Percentiles rank a stretch among this genome's conserved stretches.
Evolutionary conservation across 2,329 filamentous ascomycete species (phyloP).

Genomic region (Colletotrichum abscissum): DNA sequence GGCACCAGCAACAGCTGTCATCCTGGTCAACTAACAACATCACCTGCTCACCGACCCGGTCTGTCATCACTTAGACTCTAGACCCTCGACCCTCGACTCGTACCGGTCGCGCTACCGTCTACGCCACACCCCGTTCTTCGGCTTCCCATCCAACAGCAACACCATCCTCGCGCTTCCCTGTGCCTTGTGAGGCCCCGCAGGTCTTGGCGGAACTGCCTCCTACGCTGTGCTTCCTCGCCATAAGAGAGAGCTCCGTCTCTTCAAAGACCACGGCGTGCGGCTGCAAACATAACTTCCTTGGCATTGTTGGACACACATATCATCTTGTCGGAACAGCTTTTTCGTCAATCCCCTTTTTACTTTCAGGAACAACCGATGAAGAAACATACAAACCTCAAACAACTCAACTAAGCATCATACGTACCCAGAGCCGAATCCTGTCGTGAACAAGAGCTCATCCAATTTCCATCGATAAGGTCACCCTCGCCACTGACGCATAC

Average conservation of each 20-base stretch:
- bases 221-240: conserved; percentile 7
- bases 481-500: background rate
- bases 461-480: background rate
- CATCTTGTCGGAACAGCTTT: background rate
- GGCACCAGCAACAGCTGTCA: conserved; percentile 3
- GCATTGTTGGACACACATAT: background rate
- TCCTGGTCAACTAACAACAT: conserved; percentile 21
- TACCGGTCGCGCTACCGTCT: conserved; percentile 3
- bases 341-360: background rate
- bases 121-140: conserved; percentile 20
- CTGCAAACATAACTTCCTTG: conserved; percentile 1
- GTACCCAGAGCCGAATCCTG: background rate
- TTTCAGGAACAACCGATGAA: background rate
- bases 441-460: background rate
- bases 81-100: conserved; percentile 3
- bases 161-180: conserved; percentile 24
- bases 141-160: conserved; percentile 18
- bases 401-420: conserved; percentile 8
- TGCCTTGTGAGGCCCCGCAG: conserved; percentile 29
- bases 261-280: background rate
- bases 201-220: conserved; percentile 31
- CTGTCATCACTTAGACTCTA: conserved; percentile 13
- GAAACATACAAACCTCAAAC: background rate
- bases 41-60: conserved; percentile 25
- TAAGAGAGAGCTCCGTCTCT: conserved; percentile 20